phyloP scores from a whole-genome alignment of 805 yeast species.

The Candida easanensis region DNA sequence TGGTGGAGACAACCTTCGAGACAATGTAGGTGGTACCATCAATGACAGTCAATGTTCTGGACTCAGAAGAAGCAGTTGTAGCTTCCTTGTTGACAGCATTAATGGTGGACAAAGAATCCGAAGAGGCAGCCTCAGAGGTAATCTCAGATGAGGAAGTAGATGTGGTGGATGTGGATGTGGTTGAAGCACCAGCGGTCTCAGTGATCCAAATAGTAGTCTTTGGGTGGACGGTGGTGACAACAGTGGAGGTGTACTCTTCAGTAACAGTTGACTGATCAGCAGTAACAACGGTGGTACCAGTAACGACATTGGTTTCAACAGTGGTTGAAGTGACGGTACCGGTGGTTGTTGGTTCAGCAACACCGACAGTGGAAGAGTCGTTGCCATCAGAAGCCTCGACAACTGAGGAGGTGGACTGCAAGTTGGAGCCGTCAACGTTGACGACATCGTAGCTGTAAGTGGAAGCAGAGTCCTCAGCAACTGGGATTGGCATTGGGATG shows the following conservation, averaged over 20 bases:
- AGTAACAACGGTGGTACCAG: slow-evolving; percentile 16
- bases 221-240: slow-evolving; percentile 22
- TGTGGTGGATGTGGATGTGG: slow-evolving; percentile 6
- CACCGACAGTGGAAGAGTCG: slow-evolving; percentile 16
- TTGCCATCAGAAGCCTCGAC: slow-evolving; percentile 17
- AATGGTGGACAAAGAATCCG: background rate
- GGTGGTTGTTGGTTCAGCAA: slow-evolving; percentile 25
- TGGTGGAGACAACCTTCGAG: slow-evolving; percentile 23
- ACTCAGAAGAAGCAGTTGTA: slow-evolving; percentile 8
- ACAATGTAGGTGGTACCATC: slow-evolving; percentile 28
- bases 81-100: slow-evolving; percentile 4
- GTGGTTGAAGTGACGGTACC: slow-evolving; percentile 6
- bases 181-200: slow-evolving; percentile 19
- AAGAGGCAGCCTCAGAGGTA: slow-evolving; percentile 5
- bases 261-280: slow-evolving; percentile 14
- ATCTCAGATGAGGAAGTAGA: slow-evolving; percentile 5
- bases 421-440: slow-evolving; percentile 29
- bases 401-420: slow-evolving; percentile 23
- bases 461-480: slow-evolving; percentile 16
- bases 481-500: slow-evolving; percentile 21
- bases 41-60: slow-evolving; percentile 14
- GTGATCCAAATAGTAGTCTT: slow-evolving; percentile 27
- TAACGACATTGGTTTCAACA: slow-evolving; percentile 7
- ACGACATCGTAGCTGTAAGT: slow-evolving; percentile 27
- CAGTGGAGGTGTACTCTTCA: slow-evolving; percentile 22